These are phyloP conservation scores for Trametopsis cervina DNA, from an alignment of 768 basidiomycete genomes.

Conservation along the genomic window DNA sequence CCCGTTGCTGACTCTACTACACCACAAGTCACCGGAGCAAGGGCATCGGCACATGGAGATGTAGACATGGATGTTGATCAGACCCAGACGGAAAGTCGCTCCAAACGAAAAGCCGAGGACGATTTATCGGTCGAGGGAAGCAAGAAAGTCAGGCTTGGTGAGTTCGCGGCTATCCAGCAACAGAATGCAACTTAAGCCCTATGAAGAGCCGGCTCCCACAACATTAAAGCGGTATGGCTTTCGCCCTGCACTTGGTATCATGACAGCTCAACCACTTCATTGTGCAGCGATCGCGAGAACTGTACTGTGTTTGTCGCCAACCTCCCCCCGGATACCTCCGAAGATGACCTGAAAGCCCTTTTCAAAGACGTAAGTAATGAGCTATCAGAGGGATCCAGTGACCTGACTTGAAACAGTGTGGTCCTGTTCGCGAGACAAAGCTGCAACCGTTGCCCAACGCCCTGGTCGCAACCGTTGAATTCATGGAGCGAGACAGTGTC, in stretches of 20 bases:
- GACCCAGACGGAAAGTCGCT: conserved; percentile 31
- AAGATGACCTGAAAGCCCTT: conserved; percentile 60
- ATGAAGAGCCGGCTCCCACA: conserved; percentile 36
- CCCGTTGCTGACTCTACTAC: conserved; percentile 24
- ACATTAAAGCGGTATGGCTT: conserved; percentile 58
- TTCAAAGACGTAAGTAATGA: conserved; percentile 77
- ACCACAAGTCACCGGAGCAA: conserved; percentile 11
- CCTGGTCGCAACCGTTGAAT: conserved; percentile 85
- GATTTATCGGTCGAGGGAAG: conserved; percentile 28
- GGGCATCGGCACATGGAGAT: conserved; percentile 13
- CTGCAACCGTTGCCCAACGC: conserved; percentile 53
- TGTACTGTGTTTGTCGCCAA: conserved; percentile 84
- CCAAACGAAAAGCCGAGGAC: conserved; percentile 64
- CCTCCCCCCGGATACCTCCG: conserved; percentile 46
- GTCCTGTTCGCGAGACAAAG: conserved; percentile 78
- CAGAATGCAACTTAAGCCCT: background rate
- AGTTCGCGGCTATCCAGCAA: conserved; percentile 17
- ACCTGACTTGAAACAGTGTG: conserved; percentile 45
- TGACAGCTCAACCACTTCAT: background rate
- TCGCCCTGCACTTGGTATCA: background rate
- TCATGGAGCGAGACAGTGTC: conserved; percentile 71
- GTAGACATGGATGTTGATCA: conserved; percentile 40
- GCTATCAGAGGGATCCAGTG: background rate
- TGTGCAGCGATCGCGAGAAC: conserved; percentile 85
- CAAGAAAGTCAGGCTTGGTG: conserved; percentile 63